These are phyloP conservation scores for Cercospora beticola DNA, from an alignment of 2,329 filamentous ascomycete genomes.

Conservation along the genomic window DNA sequence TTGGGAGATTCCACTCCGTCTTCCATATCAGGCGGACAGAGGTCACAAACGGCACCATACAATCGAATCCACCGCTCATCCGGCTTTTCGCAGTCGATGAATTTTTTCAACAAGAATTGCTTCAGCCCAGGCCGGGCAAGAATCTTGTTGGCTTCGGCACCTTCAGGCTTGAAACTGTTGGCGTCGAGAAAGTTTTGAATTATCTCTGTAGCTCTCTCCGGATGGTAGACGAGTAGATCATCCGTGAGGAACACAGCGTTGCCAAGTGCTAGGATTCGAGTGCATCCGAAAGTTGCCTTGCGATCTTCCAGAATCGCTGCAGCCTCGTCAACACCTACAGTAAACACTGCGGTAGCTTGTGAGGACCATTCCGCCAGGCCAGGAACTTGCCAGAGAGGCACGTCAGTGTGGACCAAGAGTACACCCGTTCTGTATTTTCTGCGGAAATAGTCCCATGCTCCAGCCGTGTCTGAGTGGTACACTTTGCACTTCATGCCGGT, in stretches of 20 bases:
- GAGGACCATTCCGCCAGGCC: conserved; percentile 37
- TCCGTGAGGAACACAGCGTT: conserved; percentile 46
- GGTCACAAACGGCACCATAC: conserved; percentile 27
- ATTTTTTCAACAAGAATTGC: conserved; percentile 27
- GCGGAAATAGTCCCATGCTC: conserved; percentile 33
- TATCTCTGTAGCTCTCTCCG: conserved; percentile 40
- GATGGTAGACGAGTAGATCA: conserved; percentile 43
- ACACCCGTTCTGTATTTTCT: conserved; percentile 12
- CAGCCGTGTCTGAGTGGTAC: conserved; percentile 27
- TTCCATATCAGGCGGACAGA: conserved; percentile 32
- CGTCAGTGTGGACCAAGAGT: conserved; percentile 37
- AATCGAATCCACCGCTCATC: conserved; percentile 21
- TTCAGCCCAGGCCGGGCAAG: conserved; percentile 33
- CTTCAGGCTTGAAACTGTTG: conserved; percentile 31
- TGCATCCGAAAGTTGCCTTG: conserved; percentile 23
- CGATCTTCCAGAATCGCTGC: conserved; percentile 20
- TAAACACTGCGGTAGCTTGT: conserved; percentile 35
- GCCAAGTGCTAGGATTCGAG: conserved; percentile 42
- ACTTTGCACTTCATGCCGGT: conserved; percentile 26
- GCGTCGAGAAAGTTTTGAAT: conserved; percentile 39
- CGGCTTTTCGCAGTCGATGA: conserved; percentile 16
- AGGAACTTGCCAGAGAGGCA: conserved; percentile 38
- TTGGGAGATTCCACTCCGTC: conserved; percentile 20
- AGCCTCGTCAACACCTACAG: conserved; percentile 35
- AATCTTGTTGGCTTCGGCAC: conserved; percentile 29